Conservation (phyloP, 176 grass and related monocot species). For the Cenchrus purpureus region DNA sequence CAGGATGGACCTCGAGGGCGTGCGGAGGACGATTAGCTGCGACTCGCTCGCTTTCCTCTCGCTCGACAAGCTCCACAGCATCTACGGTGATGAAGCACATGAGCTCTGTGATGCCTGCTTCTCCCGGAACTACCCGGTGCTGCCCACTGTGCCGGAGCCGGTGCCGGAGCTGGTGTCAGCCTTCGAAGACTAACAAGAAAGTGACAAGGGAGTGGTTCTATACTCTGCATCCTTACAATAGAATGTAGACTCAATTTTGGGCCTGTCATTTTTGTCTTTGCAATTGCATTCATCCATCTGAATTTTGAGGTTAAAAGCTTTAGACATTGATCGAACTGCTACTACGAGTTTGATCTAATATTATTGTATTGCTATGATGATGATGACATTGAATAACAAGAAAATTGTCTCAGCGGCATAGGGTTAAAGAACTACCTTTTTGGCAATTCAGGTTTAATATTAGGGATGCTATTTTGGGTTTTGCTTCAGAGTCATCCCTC, state of each 20-base stretch:
- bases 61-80: constrained; percentile 65
- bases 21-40: constrained; percentile 66
- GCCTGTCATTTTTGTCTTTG: constrained; percentile 38
- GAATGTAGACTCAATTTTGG: constrained; percentile 47
- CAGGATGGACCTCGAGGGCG: constrained; percentile 63
- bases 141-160: constrained; percentile 47
- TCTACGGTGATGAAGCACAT: constrained; percentile 67
- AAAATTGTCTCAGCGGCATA: constrained; percentile 20
- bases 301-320: constrained; percentile 25
- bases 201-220: constrained; percentile 23
- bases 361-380: constrained; percentile 45
- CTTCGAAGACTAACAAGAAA: constrained; percentile 52
- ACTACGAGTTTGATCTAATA: constrained; percentile 36
- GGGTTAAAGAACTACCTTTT: constrained; percentile 12
- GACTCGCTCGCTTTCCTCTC: constrained; percentile 92
- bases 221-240: constrained; percentile 41
- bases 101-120: constrained; percentile 87
- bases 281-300: constrained; percentile 42
- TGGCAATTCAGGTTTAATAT: background rate
- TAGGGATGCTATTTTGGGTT: background rate
- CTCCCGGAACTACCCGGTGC: constrained; percentile 71
- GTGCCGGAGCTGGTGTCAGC: constrained; percentile 44
- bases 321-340: constrained; percentile 35
- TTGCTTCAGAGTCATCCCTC: background rate
- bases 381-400: constrained; percentile 5